Base-by-base conservation (phyloP, 441 rosid genomes). In the Pelargonium fulgidum region DNA sequence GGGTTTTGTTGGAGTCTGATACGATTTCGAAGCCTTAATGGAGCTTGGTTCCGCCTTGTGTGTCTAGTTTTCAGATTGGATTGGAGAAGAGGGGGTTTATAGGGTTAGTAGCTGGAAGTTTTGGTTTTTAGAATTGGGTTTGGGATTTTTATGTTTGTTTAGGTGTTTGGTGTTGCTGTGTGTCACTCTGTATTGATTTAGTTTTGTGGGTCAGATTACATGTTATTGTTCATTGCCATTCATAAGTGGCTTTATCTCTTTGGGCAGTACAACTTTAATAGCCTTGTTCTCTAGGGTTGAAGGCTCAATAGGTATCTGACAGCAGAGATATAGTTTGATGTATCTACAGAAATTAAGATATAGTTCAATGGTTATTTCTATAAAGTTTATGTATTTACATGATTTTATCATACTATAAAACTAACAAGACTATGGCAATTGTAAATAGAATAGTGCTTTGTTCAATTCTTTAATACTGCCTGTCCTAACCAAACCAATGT, bases 1-100 rank as follows among this genome's bases (percentile, higher is more conserved):
- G 17, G 39, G 48, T 74, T 76, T 68, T 64, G 67, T 64, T 1
- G 1, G 22, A 64, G 7, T 64, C 19, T 62, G 65, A 0, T 62
- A n/a, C 10, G 10, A 12, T 62, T 33, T 62, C 17, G n/a, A 12
- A n/a, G 65, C 42, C 42, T 39, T 0, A 62, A 26, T 26, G 65
- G 65, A 39, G 42, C 33, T 7, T 19, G 63, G 2, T 52, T 52
- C 17, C 19, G 20, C 59, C 59, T 56, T 56, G 62, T 59, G 1
- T 20, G 12, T 62, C 17, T 26, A 1, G 65, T 12, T 11, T 12
- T 62, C 50, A 45, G 50, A 12, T 13, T 22, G 7, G 2, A 11
- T 24, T 26, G 29, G 7, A 11, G 39, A 24, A 61, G 16, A 12
- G 62, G 62, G 50, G 52, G n/a, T 47, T 47, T 12, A 8, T 47